A percentile compares a stretch with the other conserved stretches of the same genome.
phyloP scores from a whole-genome alignment of 345 rosid genomes.

The Cardamine chenopodiifolia region DNA sequence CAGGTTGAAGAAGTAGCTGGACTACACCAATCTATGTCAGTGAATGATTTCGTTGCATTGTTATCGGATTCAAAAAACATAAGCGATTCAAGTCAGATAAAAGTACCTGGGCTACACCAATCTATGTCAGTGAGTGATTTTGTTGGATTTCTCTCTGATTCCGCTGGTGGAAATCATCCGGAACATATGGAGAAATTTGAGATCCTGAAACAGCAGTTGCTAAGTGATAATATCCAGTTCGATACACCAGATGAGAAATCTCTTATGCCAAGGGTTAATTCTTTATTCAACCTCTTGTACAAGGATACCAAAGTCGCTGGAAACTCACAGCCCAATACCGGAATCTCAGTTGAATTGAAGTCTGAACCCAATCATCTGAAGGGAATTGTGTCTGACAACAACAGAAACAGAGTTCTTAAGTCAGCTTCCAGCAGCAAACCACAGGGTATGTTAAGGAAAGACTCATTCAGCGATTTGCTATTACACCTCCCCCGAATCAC shows the following conservation, averaged over 20 bases:
- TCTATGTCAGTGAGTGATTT: conserved; percentile 92
- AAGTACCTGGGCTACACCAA: conserved; percentile 81
- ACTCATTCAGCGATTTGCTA: conserved; percentile 80
- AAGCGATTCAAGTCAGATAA: conserved; percentile 74
- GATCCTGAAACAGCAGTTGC: conserved; percentile 81
- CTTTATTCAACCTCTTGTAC: conserved; percentile 93
- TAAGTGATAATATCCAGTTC: conserved; percentile 69
- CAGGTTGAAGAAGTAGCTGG: conserved; percentile 76
- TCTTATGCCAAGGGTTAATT: conserved; percentile 97
- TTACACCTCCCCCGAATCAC: conserved; percentile 89
- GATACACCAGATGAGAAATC: conserved; percentile 84
- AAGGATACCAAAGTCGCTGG: conserved; percentile 57
- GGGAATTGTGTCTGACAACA: conserved; percentile 46
- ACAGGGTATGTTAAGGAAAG: conserved; percentile 85
- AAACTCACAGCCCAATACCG: conserved; percentile 58
- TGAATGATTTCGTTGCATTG: conserved; percentile 66
- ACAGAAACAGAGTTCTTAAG: conserved; percentile 46
- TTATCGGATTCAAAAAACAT: conserved; percentile 54
- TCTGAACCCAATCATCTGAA: conserved; percentile 38
- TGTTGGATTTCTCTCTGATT: conserved; percentile 78
- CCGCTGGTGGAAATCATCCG: conserved; percentile 56
- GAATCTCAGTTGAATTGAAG: conserved; percentile 47
- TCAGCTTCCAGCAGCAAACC: conserved; percentile 57
- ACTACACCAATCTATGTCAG: conserved; percentile 79
- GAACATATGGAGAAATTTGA: conserved; percentile 64